Evolutionary conservation across 139 green algal genomes (phyloP), one percentile per base, ranked within the genome.

Genomic region (Edaphochlamys debaryana): DNA sequence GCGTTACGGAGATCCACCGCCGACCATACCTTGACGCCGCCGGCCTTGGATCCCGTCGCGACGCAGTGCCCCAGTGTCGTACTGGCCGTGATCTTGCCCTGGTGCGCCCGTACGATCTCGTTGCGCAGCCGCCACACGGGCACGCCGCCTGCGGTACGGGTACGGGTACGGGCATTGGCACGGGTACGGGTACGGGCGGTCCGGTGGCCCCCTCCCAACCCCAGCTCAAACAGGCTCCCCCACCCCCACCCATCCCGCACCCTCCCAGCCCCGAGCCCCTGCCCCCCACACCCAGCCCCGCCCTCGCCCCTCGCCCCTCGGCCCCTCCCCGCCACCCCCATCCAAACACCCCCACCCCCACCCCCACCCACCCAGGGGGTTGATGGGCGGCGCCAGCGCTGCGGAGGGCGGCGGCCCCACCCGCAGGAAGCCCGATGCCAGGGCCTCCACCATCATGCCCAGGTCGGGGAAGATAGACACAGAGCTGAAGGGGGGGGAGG

Each of bases 11-110:
- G 62, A 8, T 72, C 62, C 3, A 2, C 19, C 40, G 42, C 75
- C 56, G 13, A 34, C 62, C 62, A 73, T n/a, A 73, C n/a, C 75
- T 82, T 82, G 62, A 82, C 75, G 75, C 62, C 62, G 75, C 75
- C 75, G 42, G 62, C 62, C 23, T 48, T 52, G 75, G 41, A 73
- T 41, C 62, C 75, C 32, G 75, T 82, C 22, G 42, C 42, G 62
- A 82, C 13, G 60, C 41, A 36, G 42, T 48, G n/a, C 3, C n/a
- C 62, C 41, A 73, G 62, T 23, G 42, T 29, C 30, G 41, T 20
- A 23, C 27, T 29, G 42, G 75, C 62, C 41, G 62, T 82, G 75
- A 82, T 32, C 34, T 38, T 37, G 75, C 75, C 62, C 15, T 50
- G 37, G 60, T 82, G 75, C 11, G 75, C 75, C 5, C 41, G 40